Evolutionary conservation across 192 early-diverging fungal genomes (phyloP).

Genomic region (Coemansia sp.): DNA sequence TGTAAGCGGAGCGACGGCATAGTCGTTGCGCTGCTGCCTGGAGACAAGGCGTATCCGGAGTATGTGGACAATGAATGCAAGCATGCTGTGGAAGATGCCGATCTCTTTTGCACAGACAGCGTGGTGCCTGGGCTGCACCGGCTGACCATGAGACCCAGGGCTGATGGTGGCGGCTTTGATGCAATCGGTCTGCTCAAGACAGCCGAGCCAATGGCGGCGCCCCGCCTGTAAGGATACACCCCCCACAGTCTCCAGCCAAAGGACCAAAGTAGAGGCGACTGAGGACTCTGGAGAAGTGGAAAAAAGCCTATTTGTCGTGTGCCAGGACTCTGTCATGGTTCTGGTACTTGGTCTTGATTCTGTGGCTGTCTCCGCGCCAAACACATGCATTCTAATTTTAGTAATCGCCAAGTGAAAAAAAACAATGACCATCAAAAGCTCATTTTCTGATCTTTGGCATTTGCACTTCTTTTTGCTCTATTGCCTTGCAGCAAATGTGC

Average conservation of each 20-base stretch:
- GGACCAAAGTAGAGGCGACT: too few species aligned
- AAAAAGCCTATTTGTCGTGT: too few species aligned
- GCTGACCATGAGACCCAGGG: constrained; percentile 22
- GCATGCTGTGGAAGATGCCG: background rate
- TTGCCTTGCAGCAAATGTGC: background rate
- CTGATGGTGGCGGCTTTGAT: constrained; percentile 31
- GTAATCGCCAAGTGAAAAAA: background rate
- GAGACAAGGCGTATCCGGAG: constrained; percentile 32
- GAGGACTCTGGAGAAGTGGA: too few species aligned
- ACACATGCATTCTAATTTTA: too few species aligned
- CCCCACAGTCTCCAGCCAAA: background rate
- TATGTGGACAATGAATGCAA: background rate
- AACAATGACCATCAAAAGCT: background rate
- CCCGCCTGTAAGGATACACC: background rate
- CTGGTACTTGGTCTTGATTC: too few species aligned
- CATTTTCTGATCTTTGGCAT: too few species aligned
- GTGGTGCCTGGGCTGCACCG: constrained; percentile 20
- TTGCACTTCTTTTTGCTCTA: background rate
- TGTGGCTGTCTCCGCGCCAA: too few species aligned
- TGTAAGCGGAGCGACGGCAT: constrained; percentile 25
- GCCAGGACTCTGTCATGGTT: too few species aligned
- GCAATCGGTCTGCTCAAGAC: constrained; percentile 15
- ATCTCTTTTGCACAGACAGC: constrained; percentile 2
- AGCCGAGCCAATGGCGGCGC: background rate
- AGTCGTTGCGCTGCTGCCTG: constrained; percentile 40